These are phyloP conservation scores for Aspergillus luchuensis DNA, from an alignment of 2,329 filamentous ascomycete genomes.

Conservation along the genomic window DNA sequence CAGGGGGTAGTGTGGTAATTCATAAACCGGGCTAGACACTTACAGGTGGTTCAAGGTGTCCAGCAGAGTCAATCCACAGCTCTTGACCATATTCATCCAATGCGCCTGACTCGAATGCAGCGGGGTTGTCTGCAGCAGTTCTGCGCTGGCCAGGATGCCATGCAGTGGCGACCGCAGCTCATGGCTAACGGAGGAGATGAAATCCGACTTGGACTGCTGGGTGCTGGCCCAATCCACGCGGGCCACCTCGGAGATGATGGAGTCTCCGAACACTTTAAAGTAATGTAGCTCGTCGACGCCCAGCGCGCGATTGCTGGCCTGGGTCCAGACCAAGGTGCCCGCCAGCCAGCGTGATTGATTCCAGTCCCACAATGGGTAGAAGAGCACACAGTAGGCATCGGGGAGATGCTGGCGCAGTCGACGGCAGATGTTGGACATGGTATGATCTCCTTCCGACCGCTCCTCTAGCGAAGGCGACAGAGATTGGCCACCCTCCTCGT, in stretches of 20 bases:
- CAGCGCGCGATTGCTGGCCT: slow-evolving; percentile 22
- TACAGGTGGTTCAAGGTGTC: slow-evolving; percentile 45
- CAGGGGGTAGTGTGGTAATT: background rate
- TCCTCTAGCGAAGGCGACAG: background rate
- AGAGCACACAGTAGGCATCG: slow-evolving; percentile 28
- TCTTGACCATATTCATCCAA: slow-evolving; percentile 50
- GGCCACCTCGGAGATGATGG: slow-evolving; percentile 41
- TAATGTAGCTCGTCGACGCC: slow-evolving; percentile 34
- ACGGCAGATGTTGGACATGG: slow-evolving; percentile 14
- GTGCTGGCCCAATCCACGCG: slow-evolving; percentile 35
- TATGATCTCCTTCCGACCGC: background rate
- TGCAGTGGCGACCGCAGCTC: slow-evolving; percentile 52
- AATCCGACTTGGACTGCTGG: slow-evolving; percentile 53
- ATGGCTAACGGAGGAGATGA: slow-evolving; percentile 55
- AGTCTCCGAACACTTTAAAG: slow-evolving; percentile 37
- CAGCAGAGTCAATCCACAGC: slow-evolving; percentile 53
- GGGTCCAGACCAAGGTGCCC: slow-evolving; percentile 30
- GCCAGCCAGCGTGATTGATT: slow-evolving; percentile 36
- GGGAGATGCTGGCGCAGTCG: slow-evolving; percentile 17
- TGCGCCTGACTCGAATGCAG: slow-evolving; percentile 41
- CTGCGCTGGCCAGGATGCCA: slow-evolving; percentile 48
- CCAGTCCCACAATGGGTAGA: slow-evolving; percentile 36
- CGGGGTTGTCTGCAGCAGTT: slow-evolving; percentile 50
- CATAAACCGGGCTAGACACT: background rate
- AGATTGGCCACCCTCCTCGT: background rate